These are phyloP conservation scores for Neurospora sp. DNA, from an alignment of 495 filamentous ascomycete genomes.

Conservation along the genomic window DNA sequence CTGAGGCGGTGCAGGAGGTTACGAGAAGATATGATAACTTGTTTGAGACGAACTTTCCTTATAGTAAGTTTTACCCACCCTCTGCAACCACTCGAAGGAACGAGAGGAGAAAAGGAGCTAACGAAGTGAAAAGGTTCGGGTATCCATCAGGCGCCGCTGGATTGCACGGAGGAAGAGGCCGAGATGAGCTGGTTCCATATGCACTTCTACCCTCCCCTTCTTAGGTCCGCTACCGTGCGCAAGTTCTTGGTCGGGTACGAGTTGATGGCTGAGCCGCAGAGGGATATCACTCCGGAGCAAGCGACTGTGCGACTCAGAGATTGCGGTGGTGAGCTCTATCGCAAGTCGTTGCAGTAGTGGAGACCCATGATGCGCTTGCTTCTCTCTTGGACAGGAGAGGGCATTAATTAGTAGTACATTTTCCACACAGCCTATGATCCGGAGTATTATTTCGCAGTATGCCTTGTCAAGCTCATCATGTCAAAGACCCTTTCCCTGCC, in stretches of 20 bases:
- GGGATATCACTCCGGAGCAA: conserved; percentile 96
- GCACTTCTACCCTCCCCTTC: conserved; percentile 91
- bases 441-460: background rate
- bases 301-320: conserved; percentile 68
- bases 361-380: background rate
- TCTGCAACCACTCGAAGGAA: background rate
- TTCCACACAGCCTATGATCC: background rate
- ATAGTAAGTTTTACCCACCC: conserved; percentile 45
- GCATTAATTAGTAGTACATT: conserved; percentile 6
- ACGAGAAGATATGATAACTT: conserved; percentile 91
- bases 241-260: conserved; percentile 97
- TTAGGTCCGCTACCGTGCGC: conserved; percentile 84
- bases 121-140: conserved; percentile 44
- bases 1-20: conserved; percentile 76
- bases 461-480: background rate
- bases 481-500: no score
- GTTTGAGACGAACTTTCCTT: conserved; percentile 94
- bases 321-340: conserved; percentile 73
- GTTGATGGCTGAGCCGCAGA: conserved; percentile 90
- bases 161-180: conserved; percentile 73
- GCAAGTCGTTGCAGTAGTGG: conserved; percentile 49
- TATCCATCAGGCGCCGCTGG: conserved; percentile 87
- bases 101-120: background rate
- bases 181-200: conserved; percentile 86
- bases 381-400: background rate